These are phyloP conservation scores for Neospora caninum DNA, from an alignment of 169 alveolate species.

Conservation along the genomic window DNA sequence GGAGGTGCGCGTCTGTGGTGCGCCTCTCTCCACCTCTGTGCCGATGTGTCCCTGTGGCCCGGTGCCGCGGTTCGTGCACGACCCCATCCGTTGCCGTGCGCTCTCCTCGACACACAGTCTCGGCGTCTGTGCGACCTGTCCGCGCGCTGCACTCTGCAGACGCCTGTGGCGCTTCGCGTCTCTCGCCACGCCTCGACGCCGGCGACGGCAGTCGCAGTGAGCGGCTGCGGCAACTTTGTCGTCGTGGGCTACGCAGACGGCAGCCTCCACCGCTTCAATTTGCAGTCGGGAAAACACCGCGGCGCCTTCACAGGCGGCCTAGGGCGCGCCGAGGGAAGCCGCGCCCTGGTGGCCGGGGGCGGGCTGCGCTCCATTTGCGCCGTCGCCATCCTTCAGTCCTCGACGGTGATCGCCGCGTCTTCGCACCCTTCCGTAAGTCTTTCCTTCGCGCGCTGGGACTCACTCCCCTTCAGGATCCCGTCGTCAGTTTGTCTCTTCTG, in stretches of 20 bases:
- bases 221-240: constrained; percentile 89
- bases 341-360: constrained; percentile 17
- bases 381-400: constrained; percentile 50
- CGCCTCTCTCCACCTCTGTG: no score
- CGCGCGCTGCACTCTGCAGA: not conserved
- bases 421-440: constrained; percentile 41
- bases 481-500: no score
- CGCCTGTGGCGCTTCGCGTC: not conserved
- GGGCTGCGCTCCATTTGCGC: not conserved
- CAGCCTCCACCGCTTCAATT: constrained; percentile 80
- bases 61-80: no score
- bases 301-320: constrained; percentile 47
- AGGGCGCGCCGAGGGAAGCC: not conserved
- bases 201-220: constrained; percentile 79
- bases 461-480: constrained; percentile 30
- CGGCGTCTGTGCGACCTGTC: no score
- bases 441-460: constrained; percentile 57
- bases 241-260: constrained; percentile 87
- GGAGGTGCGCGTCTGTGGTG: no score
- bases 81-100: no score
- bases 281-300: constrained; percentile 84
- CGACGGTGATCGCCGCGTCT: constrained; percentile 46
- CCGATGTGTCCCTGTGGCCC: no score
- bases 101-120: no score
- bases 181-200: constrained; percentile 21